Conservation (phyloP, 108 stramenopile species). For the Cyclotella atomus region DNA sequence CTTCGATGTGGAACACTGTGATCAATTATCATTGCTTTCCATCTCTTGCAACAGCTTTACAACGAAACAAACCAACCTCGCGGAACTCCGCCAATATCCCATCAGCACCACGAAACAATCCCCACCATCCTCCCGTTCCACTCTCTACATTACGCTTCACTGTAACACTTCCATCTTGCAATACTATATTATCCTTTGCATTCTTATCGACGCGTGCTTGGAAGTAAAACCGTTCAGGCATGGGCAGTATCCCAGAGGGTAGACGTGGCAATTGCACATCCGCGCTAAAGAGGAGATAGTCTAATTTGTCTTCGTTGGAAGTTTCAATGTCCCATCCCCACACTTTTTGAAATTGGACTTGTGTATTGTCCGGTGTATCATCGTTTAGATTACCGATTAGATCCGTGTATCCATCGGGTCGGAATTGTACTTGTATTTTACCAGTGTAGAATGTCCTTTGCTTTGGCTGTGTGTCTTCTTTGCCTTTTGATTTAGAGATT, state of each 20-base stretch:
- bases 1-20: too few relatives aligned
- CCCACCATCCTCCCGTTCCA: slow-evolving; percentile 55
- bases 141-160: slow-evolving; percentile 59
- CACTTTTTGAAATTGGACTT: slow-evolving; percentile 42
- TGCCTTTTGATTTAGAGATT: slow-evolving; percentile 22
- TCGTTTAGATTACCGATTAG: not conserved
- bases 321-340: slow-evolving; percentile 78
- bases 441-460: slow-evolving; percentile 50
- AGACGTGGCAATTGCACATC: slow-evolving; percentile 54
- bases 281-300: slow-evolving; percentile 65
- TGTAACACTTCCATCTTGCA: slow-evolving; percentile 67
- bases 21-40: not conserved
- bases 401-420: slow-evolving; percentile 59
- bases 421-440: slow-evolving; percentile 55
- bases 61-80: slow-evolving; percentile 34
- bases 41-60: slow-evolving; percentile 13
- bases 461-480: slow-evolving; percentile 7
- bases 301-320: slow-evolving; percentile 49
- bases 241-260: not conserved
- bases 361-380: too few relatives aligned
- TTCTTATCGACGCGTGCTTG: slow-evolving; percentile 45
- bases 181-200: slow-evolving; percentile 13
- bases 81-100: slow-evolving; percentile 62
- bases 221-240: slow-evolving; percentile 58
- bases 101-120: slow-evolving; percentile 52